Percentiles rank a stretch among this genome's conserved stretches.
These are phyloP conservation scores for Gracilaria caudata DNA, from an alignment of 23 red algal genomes.

Conservation along the genomic window DNA sequence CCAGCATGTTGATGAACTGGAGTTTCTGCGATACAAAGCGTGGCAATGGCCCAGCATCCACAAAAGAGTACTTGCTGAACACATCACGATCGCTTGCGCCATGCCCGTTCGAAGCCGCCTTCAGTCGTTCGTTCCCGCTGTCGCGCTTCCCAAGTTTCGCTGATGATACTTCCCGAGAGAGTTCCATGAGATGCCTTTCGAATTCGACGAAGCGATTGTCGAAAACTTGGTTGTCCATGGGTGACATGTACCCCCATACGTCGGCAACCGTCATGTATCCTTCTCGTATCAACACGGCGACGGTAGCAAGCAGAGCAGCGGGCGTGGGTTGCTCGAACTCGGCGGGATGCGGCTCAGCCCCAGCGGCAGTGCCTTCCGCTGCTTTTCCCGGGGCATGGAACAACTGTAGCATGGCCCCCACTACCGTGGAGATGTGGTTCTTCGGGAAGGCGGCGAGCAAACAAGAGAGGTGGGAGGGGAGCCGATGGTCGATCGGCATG, in stretches of 20 bases:
- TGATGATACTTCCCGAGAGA: slow-evolving; percentile 21
- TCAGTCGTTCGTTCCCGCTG: background rate
- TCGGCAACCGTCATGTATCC: slow-evolving; percentile 33
- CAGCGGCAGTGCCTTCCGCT: background rate
- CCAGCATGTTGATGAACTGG: slow-evolving; percentile 42
- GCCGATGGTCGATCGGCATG: slow-evolving; percentile 33
- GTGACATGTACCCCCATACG: slow-evolving; percentile 54
- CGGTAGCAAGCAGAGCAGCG: background rate
- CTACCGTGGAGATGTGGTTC: slow-evolving; percentile 33
- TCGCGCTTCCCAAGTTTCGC: slow-evolving; percentile 9
- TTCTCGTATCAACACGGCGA: slow-evolving; percentile 43
- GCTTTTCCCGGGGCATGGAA: slow-evolving; percentile 9
- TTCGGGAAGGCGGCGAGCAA: slow-evolving; percentile 37
- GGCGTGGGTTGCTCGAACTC: slow-evolving; percentile 4
- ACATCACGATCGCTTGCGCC: slow-evolving; percentile 53
- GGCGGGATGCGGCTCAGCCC: background rate
- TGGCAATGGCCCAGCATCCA: slow-evolving; percentile 31
- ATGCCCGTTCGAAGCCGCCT: slow-evolving; percentile 1
- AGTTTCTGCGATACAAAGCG: slow-evolving; percentile 43
- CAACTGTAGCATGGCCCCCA: slow-evolving; percentile 53
- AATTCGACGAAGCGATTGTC: slow-evolving; percentile 24
- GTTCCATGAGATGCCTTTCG: slow-evolving; percentile 42
- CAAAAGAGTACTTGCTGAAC: slow-evolving; percentile 31
- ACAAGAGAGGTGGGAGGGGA: slow-evolving; percentile 12
- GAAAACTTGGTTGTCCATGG: slow-evolving; percentile 25